Conservation (phyloP, 345 rosid species). For the Syzygium jambos region DNA sequence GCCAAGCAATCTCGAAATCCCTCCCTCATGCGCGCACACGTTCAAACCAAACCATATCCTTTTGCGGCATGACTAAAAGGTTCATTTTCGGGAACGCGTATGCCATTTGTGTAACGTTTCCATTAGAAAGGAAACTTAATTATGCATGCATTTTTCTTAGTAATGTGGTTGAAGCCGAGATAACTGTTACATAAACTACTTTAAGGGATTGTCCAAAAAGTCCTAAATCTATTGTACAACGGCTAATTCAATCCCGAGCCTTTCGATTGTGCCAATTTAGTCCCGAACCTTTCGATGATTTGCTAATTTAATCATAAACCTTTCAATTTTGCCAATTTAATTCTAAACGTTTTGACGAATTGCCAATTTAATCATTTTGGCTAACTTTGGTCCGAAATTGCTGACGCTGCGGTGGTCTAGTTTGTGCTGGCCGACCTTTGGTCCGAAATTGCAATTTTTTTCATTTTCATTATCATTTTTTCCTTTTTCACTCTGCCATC, state of each 20-base stretch:
- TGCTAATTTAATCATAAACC: background rate
- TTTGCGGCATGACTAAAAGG: background rate
- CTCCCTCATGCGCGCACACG: background rate
- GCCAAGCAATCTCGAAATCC: background rate
- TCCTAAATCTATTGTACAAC: background rate
- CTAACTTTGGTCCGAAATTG: background rate
- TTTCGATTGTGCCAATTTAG: background rate
- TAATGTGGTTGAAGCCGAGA: background rate
- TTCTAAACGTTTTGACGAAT: no score
- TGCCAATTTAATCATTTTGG: background rate
- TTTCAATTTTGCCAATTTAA: no score
- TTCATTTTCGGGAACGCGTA: background rate
- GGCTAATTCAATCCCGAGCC: background rate
- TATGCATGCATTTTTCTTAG: background rate
- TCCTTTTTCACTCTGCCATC: background rate
- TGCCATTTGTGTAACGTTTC: background rate
- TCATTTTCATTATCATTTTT: accelerated
- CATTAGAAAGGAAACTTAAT: background rate
- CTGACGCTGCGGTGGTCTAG: accelerated
- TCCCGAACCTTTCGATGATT: background rate
- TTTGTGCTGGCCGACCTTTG: background rate
- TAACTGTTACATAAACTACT: background rate
- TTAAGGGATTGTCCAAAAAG: background rate
- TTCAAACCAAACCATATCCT: background rate
- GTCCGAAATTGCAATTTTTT: background rate